Conservation (phyloP, 108 stramenopile genomes). For the Discostella pseudostelligera region DNA sequence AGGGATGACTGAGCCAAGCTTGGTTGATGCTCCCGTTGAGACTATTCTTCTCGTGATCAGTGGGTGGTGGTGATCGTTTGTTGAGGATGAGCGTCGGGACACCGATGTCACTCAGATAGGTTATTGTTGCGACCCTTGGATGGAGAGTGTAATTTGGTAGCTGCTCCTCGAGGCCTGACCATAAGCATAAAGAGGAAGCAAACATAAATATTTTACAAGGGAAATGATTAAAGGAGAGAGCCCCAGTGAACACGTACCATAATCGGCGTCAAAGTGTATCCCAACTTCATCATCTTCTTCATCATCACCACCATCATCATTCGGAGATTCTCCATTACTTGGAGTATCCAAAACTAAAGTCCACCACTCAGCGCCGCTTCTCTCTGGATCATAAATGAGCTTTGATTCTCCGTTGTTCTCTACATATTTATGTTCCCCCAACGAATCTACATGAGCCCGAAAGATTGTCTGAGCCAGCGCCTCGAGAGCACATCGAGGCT, state of each 20-base stretch:
- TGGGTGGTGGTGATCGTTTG: slow-evolving; percentile 55
- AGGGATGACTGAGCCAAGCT: slow-evolving; percentile 77
- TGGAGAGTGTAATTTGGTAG: slow-evolving; percentile 61
- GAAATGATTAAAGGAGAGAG: not conserved
- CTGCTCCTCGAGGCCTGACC: slow-evolving; percentile 65
- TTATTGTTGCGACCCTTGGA: slow-evolving; percentile 86
- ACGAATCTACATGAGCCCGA: slow-evolving; percentile 59
- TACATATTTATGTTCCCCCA: slow-evolving; percentile 25
- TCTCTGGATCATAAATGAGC: slow-evolving; percentile 61
- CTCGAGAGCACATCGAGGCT: slow-evolving; percentile 84
- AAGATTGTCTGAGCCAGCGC: slow-evolving; percentile 74
- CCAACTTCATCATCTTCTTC: slow-evolving; percentile 79
- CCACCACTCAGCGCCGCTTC: slow-evolving; percentile 93
- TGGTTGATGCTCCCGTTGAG: slow-evolving; percentile 64
- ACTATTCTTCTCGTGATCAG: slow-evolving; percentile 55
- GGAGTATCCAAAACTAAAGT: slow-evolving; percentile 76
- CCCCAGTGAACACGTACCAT: slow-evolving; percentile 38
- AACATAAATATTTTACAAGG: not conserved
- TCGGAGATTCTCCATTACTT: slow-evolving; percentile 19
- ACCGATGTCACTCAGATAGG: slow-evolving; percentile 81
- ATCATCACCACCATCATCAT: slow-evolving; percentile 42
- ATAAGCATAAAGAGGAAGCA: not conserved
- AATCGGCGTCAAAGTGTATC: slow-evolving; percentile 91
- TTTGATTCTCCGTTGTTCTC: slow-evolving; percentile 10
- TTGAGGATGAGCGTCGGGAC: slow-evolving; percentile 83